Conservation (phyloP, 108 stramenopile genomes). For the Cyclotella choctawhatcheeana region DNA sequence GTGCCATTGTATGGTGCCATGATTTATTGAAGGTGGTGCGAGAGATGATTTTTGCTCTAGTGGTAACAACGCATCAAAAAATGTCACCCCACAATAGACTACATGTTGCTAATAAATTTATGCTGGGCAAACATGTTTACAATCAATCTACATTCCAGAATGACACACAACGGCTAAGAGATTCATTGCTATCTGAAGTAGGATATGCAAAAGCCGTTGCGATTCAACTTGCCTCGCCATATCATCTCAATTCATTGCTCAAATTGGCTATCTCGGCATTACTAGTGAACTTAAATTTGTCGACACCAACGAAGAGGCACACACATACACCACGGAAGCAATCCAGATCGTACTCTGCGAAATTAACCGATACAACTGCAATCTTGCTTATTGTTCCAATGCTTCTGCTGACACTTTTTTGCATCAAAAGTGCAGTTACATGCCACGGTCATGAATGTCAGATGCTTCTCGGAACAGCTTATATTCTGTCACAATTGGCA, state of each 20-base stretch:
- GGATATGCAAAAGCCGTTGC: conserved; percentile 31
- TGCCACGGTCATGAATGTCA: conserved; percentile 38
- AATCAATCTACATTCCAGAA: conserved; percentile 11
- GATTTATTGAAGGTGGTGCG: conserved; percentile 62
- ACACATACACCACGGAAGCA: background rate
- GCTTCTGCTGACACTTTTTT: conserved; percentile 8
- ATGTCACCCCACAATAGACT: conserved; percentile 21
- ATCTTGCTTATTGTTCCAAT: conserved; percentile 9
- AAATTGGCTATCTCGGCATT: conserved; percentile 30
- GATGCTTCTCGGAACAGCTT: conserved; percentile 37
- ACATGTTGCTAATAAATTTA: conserved; percentile 16
- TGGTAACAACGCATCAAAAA: conserved; percentile 30
- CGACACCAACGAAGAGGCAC: background rate
- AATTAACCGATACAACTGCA: background rate
- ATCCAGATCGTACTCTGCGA: background rate
- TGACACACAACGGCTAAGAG: conserved; percentile 5
- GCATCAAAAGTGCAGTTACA: conserved; percentile 1
- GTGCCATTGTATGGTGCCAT: conserved; percentile 86
- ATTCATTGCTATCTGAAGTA: conserved; percentile 9
- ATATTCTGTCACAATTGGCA: conserved; percentile 32
- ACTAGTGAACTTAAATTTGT: conserved; percentile 19
- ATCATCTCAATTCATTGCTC: conserved; percentile 46
- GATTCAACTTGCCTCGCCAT: conserved; percentile 45
- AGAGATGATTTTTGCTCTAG: conserved; percentile 56
- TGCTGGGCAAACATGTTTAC: conserved; percentile 5